These are phyloP conservation scores for Hypholoma sublateritium DNA, from an alignment of 768 basidiomycete species.

Conservation along the genomic window DNA sequence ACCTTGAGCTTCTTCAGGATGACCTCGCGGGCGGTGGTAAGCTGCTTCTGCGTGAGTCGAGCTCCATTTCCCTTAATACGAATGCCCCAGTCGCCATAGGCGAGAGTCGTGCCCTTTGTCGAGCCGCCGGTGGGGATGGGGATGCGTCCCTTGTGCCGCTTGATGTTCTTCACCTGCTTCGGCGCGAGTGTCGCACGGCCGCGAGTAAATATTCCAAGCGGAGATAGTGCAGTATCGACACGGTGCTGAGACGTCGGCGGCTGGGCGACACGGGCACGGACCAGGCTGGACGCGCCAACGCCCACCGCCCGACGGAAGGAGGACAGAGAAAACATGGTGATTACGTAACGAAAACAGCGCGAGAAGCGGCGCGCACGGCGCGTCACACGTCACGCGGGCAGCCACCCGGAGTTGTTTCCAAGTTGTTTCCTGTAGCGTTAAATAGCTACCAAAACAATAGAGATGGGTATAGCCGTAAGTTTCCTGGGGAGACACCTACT, in stretches of 20 bases:
- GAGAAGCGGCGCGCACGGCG: not conserved
- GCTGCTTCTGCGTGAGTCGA: conserved; percentile 86
- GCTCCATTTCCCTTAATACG: conserved; percentile 81
- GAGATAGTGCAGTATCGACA: conserved; percentile 26
- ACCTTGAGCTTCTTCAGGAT: conserved; percentile 88
- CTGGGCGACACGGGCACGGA: conserved; percentile 3
- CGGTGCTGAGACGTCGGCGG: conserved; percentile 19
- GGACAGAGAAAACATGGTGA: conserved; percentile 44
- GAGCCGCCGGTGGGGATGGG: conserved; percentile 89
- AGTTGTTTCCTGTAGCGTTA: too few species aligned
- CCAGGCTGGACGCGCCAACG: conserved; percentile 6
- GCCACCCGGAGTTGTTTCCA: too few species aligned
- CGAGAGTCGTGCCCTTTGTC: conserved; percentile 88
- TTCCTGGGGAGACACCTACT: too few species aligned
- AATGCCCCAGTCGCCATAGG: conserved; percentile 91
- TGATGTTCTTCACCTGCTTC: conserved; percentile 77
- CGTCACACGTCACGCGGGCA: not conserved
- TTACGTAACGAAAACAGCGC: conserved; percentile 22
- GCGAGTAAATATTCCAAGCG: conserved; percentile 39
- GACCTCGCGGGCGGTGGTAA: conserved; percentile 82
- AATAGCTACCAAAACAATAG: too few species aligned
- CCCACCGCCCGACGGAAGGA: conserved; percentile 31
- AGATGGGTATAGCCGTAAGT: too few species aligned
- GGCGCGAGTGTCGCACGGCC: conserved; percentile 77
- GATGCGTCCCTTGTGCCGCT: conserved; percentile 87